phyloP scores from a whole-genome alignment of 1,284 basidiomycete genomes.

The Stygiomarasmius scandens region DNA sequence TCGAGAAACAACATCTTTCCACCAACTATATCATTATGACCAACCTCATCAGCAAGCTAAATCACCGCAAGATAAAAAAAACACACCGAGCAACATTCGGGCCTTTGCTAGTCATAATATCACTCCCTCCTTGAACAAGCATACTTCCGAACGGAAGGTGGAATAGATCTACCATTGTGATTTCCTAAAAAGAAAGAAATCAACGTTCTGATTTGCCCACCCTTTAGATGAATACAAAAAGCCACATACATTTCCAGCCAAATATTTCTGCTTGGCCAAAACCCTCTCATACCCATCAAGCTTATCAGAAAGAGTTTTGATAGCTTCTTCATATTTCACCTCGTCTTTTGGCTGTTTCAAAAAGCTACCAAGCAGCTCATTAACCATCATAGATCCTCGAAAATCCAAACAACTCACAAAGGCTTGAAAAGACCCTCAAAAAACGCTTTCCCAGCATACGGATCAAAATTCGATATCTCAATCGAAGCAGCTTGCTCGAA shows the following conservation, averaged over 20 bases:
- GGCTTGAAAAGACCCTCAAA: slow-evolving; percentile 50
- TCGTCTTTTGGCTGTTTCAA: neutral
- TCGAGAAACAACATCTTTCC: slow-evolving; percentile 27
- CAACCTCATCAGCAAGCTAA: too few species aligned
- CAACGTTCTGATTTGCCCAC: neutral
- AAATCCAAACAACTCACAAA: neutral
- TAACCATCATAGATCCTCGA: too few species aligned
- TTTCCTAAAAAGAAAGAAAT: slow-evolving; percentile 6
- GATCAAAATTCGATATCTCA: slow-evolving; percentile 57
- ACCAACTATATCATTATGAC: slow-evolving; percentile 27
- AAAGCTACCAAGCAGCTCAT: too few species aligned
- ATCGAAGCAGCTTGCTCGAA: slow-evolving; percentile 61
- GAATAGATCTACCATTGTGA: slow-evolving; percentile 17
- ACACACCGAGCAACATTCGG: slow-evolving; percentile 17
- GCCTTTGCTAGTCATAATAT: slow-evolving; percentile 12
- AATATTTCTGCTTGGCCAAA: neutral
- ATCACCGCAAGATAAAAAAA: too few species aligned
- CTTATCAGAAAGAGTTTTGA: slow-evolving; percentile 29
- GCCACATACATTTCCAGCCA: slow-evolving; percentile 1
- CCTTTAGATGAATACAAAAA: neutral
- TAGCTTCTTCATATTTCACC: slow-evolving; percentile 19
- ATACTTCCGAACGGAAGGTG: slow-evolving; percentile 14
- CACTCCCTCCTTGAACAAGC: slow-evolving; percentile 11
- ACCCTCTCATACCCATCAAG: slow-evolving; percentile 26
- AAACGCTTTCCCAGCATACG: slow-evolving; percentile 39